These are phyloP conservation scores for Albatrellus sp. DNA, from an alignment of 1,284 basidiomycete species.

Conservation along the genomic window DNA sequence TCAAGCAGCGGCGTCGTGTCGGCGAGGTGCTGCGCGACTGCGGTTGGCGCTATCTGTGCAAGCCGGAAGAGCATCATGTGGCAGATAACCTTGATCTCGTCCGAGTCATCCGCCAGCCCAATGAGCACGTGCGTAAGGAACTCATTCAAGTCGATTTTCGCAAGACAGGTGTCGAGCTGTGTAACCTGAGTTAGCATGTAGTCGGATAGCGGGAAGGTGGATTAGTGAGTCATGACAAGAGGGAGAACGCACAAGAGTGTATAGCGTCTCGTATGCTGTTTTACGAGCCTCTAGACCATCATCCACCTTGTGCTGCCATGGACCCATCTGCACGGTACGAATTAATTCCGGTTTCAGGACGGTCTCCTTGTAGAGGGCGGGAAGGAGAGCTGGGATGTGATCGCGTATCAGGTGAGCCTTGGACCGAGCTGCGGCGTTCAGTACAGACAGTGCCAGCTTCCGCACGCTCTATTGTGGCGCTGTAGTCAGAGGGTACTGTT, in stretches of 20 bases:
- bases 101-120: slow-evolving; percentile 81
- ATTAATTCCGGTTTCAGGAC: slow-evolving; percentile 73
- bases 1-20: slow-evolving; percentile 76
- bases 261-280: slow-evolving; percentile 96
- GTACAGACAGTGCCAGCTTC: slow-evolving; percentile 72
- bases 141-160: slow-evolving; percentile 74
- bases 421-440: slow-evolving; percentile 91
- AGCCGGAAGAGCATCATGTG: slow-evolving; percentile 93
- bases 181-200: slow-evolving; percentile 5
- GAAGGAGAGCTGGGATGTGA: slow-evolving; percentile 67
- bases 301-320: slow-evolving; percentile 92
- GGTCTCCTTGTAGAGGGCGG: slow-evolving; percentile 81
- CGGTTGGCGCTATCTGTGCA: slow-evolving; percentile 72
- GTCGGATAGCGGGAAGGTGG: not conserved
- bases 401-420: slow-evolving; percentile 88
- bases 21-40: slow-evolving; percentile 77
- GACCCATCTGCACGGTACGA: slow-evolving; percentile 93
- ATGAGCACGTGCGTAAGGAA: slow-evolving; percentile 77
- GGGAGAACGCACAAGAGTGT: slow-evolving; percentile 62
- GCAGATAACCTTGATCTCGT: slow-evolving; percentile 95
- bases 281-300: slow-evolving; percentile 90
- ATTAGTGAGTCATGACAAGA: not conserved
- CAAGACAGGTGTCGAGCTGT: slow-evolving; percentile 82
- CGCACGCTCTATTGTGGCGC: slow-evolving; percentile 58
- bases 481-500: not conserved